Evolutionary conservation across 2,329 filamentous ascomycete species (phyloP).

Genomic region (Leptodontidium sp.): DNA sequence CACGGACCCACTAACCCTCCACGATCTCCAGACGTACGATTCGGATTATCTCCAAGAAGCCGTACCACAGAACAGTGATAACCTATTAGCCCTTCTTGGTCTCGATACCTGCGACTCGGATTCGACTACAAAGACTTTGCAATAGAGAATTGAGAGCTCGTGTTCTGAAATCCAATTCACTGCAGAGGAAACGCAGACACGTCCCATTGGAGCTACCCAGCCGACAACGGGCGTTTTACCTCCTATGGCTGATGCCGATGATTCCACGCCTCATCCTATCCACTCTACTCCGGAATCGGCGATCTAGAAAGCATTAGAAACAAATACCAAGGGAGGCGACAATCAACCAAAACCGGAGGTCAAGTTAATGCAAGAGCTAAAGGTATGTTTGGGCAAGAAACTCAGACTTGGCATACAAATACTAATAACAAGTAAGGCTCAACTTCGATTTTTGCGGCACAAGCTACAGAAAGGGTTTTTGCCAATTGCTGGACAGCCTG

Average conservation of each 20-base stretch:
- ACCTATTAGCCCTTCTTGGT: conserved; percentile 7
- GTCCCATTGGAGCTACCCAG: conserved; percentile 4
- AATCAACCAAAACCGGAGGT: neutral
- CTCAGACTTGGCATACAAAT: conserved; percentile 1
- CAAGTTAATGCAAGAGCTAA: neutral
- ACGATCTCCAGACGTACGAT: conserved; percentile 11
- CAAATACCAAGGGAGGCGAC: neutral
- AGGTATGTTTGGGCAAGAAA: too few species aligned
- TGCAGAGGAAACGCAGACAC: conserved; percentile 3
- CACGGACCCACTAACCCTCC: conserved; percentile 9
- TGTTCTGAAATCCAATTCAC: conserved; percentile 7
- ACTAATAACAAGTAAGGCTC: neutral
- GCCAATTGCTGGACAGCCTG: neutral
- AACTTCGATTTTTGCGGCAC: conserved; percentile 19
- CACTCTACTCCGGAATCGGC: neutral
- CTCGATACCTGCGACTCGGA: conserved; percentile 14
- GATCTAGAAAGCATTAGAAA: conserved; percentile 5
- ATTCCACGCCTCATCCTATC: neutral
- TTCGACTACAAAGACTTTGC: conserved; percentile 10
- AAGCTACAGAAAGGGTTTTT: conserved; percentile 20
- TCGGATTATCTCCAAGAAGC: neutral
- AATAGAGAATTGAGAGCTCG: neutral
- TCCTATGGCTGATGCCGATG: neutral
- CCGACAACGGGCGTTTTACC: neutral
- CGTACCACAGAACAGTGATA: conserved; percentile 10